These are phyloP conservation scores for Lentinus tigrinus DNA, from an alignment of 768 basidiomycete genomes.

Conservation along the genomic window DNA sequence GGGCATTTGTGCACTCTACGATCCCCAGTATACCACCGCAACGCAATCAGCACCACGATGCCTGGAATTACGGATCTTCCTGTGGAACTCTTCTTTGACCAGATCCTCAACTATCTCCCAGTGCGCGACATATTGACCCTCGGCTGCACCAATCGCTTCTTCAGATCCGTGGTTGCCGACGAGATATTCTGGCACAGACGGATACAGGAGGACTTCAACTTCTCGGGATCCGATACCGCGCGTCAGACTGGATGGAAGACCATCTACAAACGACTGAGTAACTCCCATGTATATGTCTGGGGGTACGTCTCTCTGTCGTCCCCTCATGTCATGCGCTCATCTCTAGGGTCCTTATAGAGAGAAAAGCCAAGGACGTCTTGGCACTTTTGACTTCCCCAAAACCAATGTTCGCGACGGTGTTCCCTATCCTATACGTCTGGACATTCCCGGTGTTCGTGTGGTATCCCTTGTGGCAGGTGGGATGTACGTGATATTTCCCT, in stretches of 20 bases:
- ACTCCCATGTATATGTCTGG: conserved; percentile 53
- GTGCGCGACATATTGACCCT: conserved; percentile 58
- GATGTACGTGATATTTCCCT: conserved; percentile 50
- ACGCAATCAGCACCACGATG: neutral
- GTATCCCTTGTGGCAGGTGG: conserved; percentile 79
- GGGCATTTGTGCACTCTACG: too few relatives aligned
- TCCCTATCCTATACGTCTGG: conserved; percentile 65
- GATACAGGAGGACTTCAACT: conserved; percentile 73
- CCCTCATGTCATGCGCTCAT: neutral
- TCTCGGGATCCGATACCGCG: conserved; percentile 68
- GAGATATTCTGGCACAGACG: conserved; percentile 80
- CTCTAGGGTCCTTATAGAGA: conserved; percentile 43
- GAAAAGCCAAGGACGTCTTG: conserved; percentile 61
- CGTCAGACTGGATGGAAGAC: conserved; percentile 76
- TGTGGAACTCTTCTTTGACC: conserved; percentile 75
- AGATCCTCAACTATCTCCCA: conserved; percentile 58
- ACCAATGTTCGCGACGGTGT: conserved; percentile 39
- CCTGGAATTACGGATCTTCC: conserved; percentile 52
- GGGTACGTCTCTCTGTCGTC: conserved; percentile 45
- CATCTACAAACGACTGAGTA: conserved; percentile 69
- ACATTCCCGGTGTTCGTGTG: conserved; percentile 58
- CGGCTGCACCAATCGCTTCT: conserved; percentile 61
- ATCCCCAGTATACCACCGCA: neutral
- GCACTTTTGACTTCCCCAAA: conserved; percentile 40
- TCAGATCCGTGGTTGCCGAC: conserved; percentile 60